Percentiles rank a stretch among this genome's conserved stretches.
Conservation (phyloP, 2,329 filamentous ascomycete species). For the Ambrosiella xylebori region DNA sequence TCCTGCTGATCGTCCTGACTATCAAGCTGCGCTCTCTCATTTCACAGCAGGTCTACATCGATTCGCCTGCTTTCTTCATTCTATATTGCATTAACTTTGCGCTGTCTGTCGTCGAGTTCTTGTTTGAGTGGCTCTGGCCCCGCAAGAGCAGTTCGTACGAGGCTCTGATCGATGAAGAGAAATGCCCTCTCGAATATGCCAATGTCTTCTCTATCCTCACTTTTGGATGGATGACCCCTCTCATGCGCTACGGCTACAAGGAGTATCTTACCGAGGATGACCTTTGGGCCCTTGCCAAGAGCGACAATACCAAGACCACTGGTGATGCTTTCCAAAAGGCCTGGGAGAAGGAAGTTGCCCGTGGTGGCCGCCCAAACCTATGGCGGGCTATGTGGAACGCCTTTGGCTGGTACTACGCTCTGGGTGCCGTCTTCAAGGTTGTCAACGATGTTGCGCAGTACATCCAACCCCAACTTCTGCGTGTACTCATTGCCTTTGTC, state of each 20-base stretch:
- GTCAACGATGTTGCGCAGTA: conserved; percentile 75
- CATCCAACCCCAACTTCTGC: conserved; percentile 75
- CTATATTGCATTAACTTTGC: conserved; percentile 57
- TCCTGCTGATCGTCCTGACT: conserved; percentile 59
- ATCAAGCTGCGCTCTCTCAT: conserved; percentile 78
- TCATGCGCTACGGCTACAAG: conserved; percentile 92
- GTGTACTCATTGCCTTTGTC: conserved; percentile 69
- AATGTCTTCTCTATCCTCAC: conserved; percentile 86
- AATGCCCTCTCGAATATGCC: conserved; percentile 71
- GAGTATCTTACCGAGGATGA: conserved; percentile 87
- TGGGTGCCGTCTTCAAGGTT: conserved; percentile 76
- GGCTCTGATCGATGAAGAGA: conserved; percentile 39
- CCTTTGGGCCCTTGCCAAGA: conserved; percentile 73
- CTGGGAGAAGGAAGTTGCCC: conserved; percentile 61
- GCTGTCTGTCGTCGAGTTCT: conserved; percentile 52
- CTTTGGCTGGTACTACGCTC: conserved; percentile 69
- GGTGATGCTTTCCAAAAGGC: conserved; percentile 51
- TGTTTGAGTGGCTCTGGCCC: conserved; percentile 74
- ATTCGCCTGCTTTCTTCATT: conserved; percentile 56
- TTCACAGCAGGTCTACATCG: conserved; percentile 53
- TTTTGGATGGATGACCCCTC: conserved; percentile 95
- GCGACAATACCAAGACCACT: conserved; percentile 63
- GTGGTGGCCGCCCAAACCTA: conserved; percentile 46
- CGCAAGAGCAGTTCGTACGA: conserved; percentile 43
- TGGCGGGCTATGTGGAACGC: conserved; percentile 75